These are phyloP conservation scores for Penicillium sp. DNA, from an alignment of 2,329 filamentous ascomycete genomes.

Conservation along the genomic window DNA sequence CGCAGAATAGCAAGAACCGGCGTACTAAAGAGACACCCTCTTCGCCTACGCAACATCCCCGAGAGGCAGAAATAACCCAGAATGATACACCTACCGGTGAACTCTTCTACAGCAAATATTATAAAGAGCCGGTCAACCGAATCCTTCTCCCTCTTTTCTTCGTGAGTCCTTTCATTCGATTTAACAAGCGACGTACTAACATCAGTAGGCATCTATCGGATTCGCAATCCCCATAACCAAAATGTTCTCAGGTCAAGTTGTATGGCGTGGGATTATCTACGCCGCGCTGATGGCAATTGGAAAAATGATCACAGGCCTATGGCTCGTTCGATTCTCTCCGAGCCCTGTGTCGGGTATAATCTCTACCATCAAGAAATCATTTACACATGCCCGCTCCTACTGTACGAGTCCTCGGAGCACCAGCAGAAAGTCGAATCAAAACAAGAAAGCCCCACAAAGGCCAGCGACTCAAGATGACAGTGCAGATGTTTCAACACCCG, in stretches of 20 bases:
- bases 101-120: constrained; percentile 49
- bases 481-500: too few relatives aligned
- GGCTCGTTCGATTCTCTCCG: constrained; percentile 50
- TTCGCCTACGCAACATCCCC: background rate
- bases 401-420: background rate
- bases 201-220: constrained; percentile 58
- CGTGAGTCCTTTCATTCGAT: constrained; percentile 43
- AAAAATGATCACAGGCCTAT: constrained; percentile 62
- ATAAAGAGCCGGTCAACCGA: constrained; percentile 46
- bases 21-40: background rate
- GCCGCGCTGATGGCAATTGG: constrained; percentile 66
- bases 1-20: background rate
- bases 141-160: constrained; percentile 74
- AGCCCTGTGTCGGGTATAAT: constrained; percentile 12
- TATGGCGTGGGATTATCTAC: constrained; percentile 75
- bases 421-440: background rate
- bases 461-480: background rate
- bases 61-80: background rate
- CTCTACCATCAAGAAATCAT: constrained; percentile 1
- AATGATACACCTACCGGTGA: constrained; percentile 23
- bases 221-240: constrained; percentile 73
- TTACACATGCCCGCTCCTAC: constrained; percentile 8
- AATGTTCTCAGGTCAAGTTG: constrained; percentile 62
- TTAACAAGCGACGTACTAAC: background rate
- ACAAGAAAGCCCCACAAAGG: background rate